These are phyloP conservation scores for Coemansia sp. DNA, from an alignment of 192 early-diverging fungal species.

Conservation along the genomic window DNA sequence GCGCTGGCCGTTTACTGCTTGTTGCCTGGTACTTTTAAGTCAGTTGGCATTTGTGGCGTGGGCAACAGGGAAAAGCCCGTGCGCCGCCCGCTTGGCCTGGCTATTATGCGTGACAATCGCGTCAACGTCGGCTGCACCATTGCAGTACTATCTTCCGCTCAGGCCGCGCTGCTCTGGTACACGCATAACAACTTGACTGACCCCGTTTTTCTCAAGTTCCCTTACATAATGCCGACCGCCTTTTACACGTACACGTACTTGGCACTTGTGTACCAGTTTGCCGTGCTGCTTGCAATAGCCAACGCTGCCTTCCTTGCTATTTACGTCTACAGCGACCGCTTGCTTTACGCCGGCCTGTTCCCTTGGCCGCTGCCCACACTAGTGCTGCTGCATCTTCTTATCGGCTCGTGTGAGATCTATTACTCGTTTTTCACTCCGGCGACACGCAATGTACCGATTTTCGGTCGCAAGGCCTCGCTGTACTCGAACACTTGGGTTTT, in stretches of 20 bases:
- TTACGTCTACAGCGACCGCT: constrained; percentile 7
- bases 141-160: neutral
- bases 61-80: neutral
- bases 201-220: neutral
- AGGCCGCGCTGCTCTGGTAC: neutral
- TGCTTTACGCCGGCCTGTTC: constrained; percentile 20
- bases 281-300: constrained; percentile 2
- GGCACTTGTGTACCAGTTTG: constrained; percentile 2
- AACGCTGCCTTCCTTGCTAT: neutral
- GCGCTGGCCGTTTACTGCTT: constrained; percentile 6
- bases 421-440: constrained; percentile 29
- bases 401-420: constrained; percentile 18
- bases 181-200: constrained; percentile 1
- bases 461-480: constrained; percentile 7
- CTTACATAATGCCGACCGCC: neutral
- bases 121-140: neutral
- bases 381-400: neutral
- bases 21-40: neutral
- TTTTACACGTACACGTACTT: neutral
- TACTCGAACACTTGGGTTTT: constrained; percentile 14
- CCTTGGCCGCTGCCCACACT: constrained; percentile 11
- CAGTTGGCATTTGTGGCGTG: neutral
- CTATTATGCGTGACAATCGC: constrained; percentile 15
- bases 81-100: constrained; percentile 6
- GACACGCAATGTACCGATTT: constrained; percentile 8